Percentiles rank a stretch among this genome's conserved stretches.
Conservation (phyloP, 441 rosid genomes). For the Mallotus repandus region DNA sequence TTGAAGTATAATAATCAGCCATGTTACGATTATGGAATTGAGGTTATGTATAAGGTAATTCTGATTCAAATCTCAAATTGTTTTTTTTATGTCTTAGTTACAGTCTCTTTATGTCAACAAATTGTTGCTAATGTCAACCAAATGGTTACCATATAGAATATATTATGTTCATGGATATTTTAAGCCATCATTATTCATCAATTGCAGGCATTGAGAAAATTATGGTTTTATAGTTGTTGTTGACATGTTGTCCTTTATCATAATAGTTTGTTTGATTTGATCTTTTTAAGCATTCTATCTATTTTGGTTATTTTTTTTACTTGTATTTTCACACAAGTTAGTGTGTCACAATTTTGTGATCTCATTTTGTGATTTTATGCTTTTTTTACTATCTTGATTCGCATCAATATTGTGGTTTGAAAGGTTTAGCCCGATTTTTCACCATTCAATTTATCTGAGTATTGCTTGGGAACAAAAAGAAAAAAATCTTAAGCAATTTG, state of each 20-base stretch:
- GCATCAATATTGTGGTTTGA: constrained; percentile 52
- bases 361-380: constrained; percentile 2
- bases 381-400: not conserved
- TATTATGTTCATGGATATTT: not conserved
- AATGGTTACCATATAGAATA: no score
- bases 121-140: no score
- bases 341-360: constrained; percentile 6
- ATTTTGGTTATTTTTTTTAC: constrained; percentile 89
- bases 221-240: constrained; percentile 1
- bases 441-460: constrained; percentile 85
- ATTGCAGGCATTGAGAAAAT: not conserved
- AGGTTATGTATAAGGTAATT: constrained; percentile 88
- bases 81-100: not conserved
- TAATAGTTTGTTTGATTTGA: constrained; percentile 92
- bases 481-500: constrained; percentile 76
- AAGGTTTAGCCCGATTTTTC: constrained; percentile 87
- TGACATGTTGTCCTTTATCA: constrained; percentile 9
- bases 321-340: constrained; percentile 91
- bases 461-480: constrained; percentile 80
- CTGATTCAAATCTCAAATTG: not conserved
- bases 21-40: constrained; percentile 81
- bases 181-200: not conserved
- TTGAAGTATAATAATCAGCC: constrained; percentile 86
- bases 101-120: not conserved
- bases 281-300: constrained; percentile 86